A percentile compares a stretch with the other conserved stretches of the same genome.
These are phyloP conservation scores for Jamesozyma lodderae DNA, from an alignment of 805 yeast genomes.

Conservation along the genomic window DNA sequence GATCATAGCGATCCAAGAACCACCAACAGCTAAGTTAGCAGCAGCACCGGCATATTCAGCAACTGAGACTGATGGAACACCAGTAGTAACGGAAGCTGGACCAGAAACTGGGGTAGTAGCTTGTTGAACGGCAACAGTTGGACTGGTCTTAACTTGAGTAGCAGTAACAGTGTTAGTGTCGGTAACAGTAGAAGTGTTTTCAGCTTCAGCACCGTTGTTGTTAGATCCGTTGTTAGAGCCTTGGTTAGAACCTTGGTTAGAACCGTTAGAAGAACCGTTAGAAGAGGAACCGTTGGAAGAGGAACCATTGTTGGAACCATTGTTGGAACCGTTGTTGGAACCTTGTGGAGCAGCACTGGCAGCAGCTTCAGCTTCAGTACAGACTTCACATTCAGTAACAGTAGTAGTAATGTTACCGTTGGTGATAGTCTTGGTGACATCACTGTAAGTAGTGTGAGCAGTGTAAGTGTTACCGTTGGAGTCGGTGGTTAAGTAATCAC, in stretches of 20 bases:
- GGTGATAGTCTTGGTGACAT: neutral
- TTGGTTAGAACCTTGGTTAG: neutral
- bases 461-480: neutral
- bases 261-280: neutral
- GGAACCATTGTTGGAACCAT: neutral
- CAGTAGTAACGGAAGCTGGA: neutral
- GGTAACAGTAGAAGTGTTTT: slow-evolving; percentile 1
- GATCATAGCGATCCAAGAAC: slow-evolving; percentile 5
- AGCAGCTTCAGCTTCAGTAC: slow-evolving; percentile 3
- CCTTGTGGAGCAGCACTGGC: neutral
- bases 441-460: neutral
- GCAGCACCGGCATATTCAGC: slow-evolving; percentile 4
- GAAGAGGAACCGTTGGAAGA: neutral
- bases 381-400: neutral
- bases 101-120: slow-evolving; percentile 1
- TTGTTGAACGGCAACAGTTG: neutral
- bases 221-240: neutral
- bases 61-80: neutral
- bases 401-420: slow-evolving; percentile 1
- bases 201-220: neutral
- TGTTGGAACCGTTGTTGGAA: neutral
- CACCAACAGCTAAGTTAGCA: slow-evolving; percentile 4
- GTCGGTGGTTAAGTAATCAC: neutral
- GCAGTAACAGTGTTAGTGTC: neutral
- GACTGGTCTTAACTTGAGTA: no score